Evolutionary conservation across 805 yeast species (phyloP).

Genomic region (Schizosaccharomyces octosporus): DNA sequence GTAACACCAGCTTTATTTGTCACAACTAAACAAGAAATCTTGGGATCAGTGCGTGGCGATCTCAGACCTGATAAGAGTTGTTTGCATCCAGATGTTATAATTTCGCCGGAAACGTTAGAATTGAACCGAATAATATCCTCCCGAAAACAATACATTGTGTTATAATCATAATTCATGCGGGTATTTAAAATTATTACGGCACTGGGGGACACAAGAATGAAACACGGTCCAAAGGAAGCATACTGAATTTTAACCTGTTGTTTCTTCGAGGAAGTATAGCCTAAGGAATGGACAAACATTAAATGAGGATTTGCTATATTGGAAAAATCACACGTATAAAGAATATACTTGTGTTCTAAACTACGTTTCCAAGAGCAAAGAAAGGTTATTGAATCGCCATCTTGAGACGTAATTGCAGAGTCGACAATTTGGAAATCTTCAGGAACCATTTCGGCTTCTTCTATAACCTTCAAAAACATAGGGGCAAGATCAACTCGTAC

Average conservation of each 20-base stretch:
- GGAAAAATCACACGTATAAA: not conserved
- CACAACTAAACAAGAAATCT: constrained; percentile 25
- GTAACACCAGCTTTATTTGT: constrained; percentile 38
- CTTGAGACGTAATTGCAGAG: not conserved
- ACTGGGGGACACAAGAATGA: not conserved
- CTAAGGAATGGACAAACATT: not conserved
- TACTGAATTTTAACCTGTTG: too few species aligned
- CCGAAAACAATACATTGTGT: not conserved
- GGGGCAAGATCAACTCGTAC: not conserved
- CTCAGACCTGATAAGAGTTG: constrained; percentile 9
- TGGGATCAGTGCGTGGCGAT: constrained; percentile 6
- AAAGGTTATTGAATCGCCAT: not conserved
- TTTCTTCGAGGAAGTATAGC: not conserved
- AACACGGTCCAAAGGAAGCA: not conserved
- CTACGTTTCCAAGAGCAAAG: not conserved
- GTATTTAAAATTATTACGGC: not conserved
- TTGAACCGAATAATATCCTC: constrained; percentile 52
- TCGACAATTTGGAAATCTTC: not conserved
- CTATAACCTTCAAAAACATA: not conserved
- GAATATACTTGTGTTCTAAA: not conserved
- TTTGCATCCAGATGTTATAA: constrained; percentile 39
- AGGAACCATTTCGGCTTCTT: not conserved
- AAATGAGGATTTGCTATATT: not conserved
- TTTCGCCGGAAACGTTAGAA: constrained; percentile 17
- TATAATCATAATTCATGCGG: not conserved